A percentile compares a stretch with the other conserved stretches of the same genome.
phyloP scores from a whole-genome alignment of 441 rosid genomes.

The Pelargonium australe region DNA sequence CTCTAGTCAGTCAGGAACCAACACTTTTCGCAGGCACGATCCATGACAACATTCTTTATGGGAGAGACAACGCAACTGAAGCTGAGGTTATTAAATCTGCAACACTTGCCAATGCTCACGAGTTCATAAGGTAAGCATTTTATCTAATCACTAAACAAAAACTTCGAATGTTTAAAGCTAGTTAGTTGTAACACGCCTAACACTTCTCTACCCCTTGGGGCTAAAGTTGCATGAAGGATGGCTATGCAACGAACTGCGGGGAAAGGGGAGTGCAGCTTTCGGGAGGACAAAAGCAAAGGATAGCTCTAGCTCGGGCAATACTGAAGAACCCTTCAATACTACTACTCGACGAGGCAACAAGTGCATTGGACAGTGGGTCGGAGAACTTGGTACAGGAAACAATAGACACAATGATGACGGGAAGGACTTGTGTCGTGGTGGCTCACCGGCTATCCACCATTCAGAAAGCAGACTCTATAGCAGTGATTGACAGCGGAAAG shows the following conservation, averaged over 20 bases:
- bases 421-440: conserved; percentile 33
- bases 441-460: conserved; percentile 38
- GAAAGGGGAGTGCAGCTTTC: conserved; percentile 6
- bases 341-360: not conserved
- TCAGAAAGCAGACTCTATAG: conserved; percentile 34
- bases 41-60: conserved; percentile 20
- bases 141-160: not conserved
- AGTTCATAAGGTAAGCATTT: conserved; percentile 14
- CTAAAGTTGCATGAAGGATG: conserved; percentile 16
- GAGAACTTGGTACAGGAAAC: conserved; percentile 40
- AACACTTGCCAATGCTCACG: conserved; percentile 21
- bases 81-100: conserved; percentile 17
- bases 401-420: conserved; percentile 32
- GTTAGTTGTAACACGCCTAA: not conserved
- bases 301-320: conserved; percentile 20
- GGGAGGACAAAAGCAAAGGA: conserved; percentile 1
- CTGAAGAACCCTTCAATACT: conserved; percentile 21
- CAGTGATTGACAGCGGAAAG: conserved; percentile 37
- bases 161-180: not conserved
- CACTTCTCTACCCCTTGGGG: not conserved
- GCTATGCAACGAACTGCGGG: conserved; percentile 18
- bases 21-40: conserved; percentile 22
- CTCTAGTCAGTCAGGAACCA: conserved; percentile 9
- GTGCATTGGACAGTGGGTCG: conserved; percentile 28
- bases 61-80: conserved; percentile 16